Percentiles rank a stretch among this genome's conserved stretches.
Evolutionary conservation across 1,139 yeast species (phyloP).

Genomic region (Sugiyamaella pinicola): DNA sequence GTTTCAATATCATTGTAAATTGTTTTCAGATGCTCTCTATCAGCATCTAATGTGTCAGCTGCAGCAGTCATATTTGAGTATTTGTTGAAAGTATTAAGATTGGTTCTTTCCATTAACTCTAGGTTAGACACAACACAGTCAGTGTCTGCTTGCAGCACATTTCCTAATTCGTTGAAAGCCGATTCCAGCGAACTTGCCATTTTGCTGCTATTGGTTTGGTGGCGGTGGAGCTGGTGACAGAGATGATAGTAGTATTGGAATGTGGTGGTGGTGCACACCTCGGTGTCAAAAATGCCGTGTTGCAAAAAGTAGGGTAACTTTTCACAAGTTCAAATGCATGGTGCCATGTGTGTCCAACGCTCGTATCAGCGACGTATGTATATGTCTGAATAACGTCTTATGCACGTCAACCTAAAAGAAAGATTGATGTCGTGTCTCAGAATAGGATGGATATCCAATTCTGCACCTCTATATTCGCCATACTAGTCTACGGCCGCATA

Average conservation of each 20-base stretch:
- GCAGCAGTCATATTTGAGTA: slow-evolving; percentile 37
- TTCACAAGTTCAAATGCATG: too few relatives aligned
- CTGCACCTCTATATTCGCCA: too few relatives aligned
- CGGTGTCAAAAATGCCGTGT: too few relatives aligned
- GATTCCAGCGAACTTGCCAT: slow-evolving; percentile 20
- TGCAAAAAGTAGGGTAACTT: too few relatives aligned
- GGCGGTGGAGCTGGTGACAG: background rate
- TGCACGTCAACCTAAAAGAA: too few relatives aligned
- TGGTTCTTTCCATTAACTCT: slow-evolving; percentile 42
- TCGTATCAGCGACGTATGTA: too few relatives aligned
- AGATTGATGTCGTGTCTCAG: too few relatives aligned
- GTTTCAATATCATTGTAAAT: slow-evolving; percentile 40
- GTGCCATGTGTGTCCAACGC: too few relatives aligned
- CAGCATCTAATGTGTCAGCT: slow-evolving; percentile 34
- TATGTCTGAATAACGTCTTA: too few relatives aligned
- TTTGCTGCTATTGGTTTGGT: background rate
- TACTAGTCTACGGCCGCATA: too few relatives aligned
- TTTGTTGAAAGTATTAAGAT: slow-evolving; percentile 37
- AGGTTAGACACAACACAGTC: slow-evolving; percentile 39
- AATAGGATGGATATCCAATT: too few relatives aligned
- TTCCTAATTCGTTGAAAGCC: slow-evolving; percentile 28
- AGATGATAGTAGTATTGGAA: background rate
- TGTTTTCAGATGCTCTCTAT: slow-evolving; percentile 26
- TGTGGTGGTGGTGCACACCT: background rate
- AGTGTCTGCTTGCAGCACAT: slow-evolving; percentile 40